phyloP scores from a whole-genome alignment of 768 basidiomycete species.

The Rubroboletus pulcherrimus region DNA sequence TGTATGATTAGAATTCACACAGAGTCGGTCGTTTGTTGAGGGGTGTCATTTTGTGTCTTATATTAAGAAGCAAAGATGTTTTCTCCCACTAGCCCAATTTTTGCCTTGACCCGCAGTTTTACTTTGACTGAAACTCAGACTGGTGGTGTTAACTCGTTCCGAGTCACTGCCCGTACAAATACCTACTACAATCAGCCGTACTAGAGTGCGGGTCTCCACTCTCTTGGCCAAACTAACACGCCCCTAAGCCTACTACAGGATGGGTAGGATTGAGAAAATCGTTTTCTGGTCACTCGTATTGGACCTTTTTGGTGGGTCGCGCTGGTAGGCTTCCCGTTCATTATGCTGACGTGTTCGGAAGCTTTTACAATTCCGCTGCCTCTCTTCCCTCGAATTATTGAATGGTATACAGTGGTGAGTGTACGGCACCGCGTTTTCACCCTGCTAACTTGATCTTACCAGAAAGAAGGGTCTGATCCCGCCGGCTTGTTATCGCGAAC shows the following conservation, averaged over 20 bases:
- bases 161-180: too few relatives aligned
- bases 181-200: background rate
- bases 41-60: background rate
- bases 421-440: background rate
- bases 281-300: slow-evolving; percentile 90
- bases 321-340: background rate
- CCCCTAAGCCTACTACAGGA: slow-evolving; percentile 23
- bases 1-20: background rate
- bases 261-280: slow-evolving; percentile 70
- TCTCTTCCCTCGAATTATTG: slow-evolving; percentile 94
- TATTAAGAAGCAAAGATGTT: background rate
- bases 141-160: background rate
- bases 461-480: slow-evolving; percentile 73
- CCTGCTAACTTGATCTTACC: slow-evolving; percentile 3
- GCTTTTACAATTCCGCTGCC: slow-evolving; percentile 96
- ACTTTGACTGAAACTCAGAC: background rate
- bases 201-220: background rate
- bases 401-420: slow-evolving; percentile 80
- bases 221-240: background rate
- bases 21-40: background rate
- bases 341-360: slow-evolving; percentile 30
- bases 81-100: background rate
- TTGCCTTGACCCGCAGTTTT: background rate
- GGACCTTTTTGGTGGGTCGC: slow-evolving; percentile 68
- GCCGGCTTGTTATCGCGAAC: slow-evolving; percentile 71